These are phyloP conservation scores for Trichoderma brevicompactum DNA, from an alignment of 2,329 filamentous ascomycete genomes.

Conservation along the genomic window DNA sequence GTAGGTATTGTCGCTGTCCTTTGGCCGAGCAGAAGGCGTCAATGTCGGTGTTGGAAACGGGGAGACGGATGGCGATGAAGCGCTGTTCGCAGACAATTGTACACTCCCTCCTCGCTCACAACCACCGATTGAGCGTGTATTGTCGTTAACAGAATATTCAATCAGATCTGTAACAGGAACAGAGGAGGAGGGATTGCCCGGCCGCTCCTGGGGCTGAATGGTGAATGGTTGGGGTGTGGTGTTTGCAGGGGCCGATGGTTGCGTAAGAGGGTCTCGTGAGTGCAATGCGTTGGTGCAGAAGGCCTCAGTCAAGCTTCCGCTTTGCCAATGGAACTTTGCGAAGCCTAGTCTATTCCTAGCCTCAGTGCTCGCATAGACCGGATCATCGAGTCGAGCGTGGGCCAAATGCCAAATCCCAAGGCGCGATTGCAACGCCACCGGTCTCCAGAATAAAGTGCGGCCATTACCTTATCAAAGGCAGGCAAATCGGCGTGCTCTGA, in stretches of 20 bases:
- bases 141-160: constrained; percentile 32
- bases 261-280: constrained; percentile 15
- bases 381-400: constrained; percentile 4
- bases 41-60: not conserved
- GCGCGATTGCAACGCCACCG: constrained; percentile 13
- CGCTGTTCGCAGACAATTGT: constrained; percentile 1
- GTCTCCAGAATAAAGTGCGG: constrained; percentile 14
- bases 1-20: constrained; percentile 38
- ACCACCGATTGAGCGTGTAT: constrained; percentile 35
- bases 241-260: not conserved
- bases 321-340: constrained; percentile 1
- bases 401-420: constrained; percentile 1
- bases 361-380: not conserved
- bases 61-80: not conserved
- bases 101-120: constrained; percentile 46
- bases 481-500: constrained; percentile 14
- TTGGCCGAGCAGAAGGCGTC: constrained; percentile 4
- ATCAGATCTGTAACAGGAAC: constrained; percentile 39
- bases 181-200: constrained; percentile 50
- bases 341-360: not conserved
- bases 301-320: not conserved
- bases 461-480: not conserved
- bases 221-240: constrained; percentile 34
- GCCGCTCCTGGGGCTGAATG: constrained; percentile 41
- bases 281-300: not conserved